phyloP scores from a whole-genome alignment of 2,329 filamentous ascomycete genomes.

The Colletotrichum sublineola region DNA sequence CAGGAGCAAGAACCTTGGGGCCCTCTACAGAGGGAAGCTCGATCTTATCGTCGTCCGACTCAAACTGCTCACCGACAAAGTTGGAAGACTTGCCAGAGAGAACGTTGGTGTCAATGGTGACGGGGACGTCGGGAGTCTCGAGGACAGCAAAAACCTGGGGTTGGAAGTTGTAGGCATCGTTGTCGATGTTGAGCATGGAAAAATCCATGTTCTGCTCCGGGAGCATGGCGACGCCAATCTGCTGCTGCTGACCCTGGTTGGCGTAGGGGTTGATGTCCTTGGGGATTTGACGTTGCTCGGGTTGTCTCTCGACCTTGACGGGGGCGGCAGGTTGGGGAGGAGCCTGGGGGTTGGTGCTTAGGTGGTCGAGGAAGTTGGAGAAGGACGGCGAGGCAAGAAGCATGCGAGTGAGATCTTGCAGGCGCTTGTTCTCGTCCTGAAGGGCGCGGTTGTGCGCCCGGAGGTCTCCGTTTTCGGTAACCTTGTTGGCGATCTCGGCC shows the following conservation, averaged over 20 bases:
- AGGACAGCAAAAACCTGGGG: constrained; percentile 80
- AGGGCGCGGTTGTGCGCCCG: constrained; percentile 85
- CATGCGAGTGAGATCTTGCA: constrained; percentile 84
- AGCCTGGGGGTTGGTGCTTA: constrained; percentile 70
- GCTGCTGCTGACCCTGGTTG: constrained; percentile 69
- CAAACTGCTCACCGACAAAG: constrained; percentile 62
- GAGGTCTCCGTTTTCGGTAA: constrained; percentile 85
- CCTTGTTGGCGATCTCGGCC: constrained; percentile 85
- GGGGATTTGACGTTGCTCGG: constrained; percentile 57
- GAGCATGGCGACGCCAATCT: constrained; percentile 86
- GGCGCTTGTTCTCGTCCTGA: constrained; percentile 85
- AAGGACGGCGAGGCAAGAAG: constrained; percentile 86
- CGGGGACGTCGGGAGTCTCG: constrained; percentile 76
- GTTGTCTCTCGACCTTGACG: constrained; percentile 50
- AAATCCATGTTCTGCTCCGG: constrained; percentile 84
- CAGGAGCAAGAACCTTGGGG: constrained; percentile 52
- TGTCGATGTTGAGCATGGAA: constrained; percentile 74
- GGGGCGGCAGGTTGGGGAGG: constrained; percentile 54
- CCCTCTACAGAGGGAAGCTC: constrained; percentile 67
- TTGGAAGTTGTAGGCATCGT: constrained; percentile 70
- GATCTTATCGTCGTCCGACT: constrained; percentile 66
- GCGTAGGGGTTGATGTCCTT: constrained; percentile 77
- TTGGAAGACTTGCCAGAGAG: constrained; percentile 80
- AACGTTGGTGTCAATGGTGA: constrained; percentile 68
- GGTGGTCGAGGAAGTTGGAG: constrained; percentile 81